Evolutionary conservation across 352 stramenopile genomes (phyloP), one percentile per base, ranked within the genome.

Genomic region (Phytopythium chamaehyphon): DNA sequence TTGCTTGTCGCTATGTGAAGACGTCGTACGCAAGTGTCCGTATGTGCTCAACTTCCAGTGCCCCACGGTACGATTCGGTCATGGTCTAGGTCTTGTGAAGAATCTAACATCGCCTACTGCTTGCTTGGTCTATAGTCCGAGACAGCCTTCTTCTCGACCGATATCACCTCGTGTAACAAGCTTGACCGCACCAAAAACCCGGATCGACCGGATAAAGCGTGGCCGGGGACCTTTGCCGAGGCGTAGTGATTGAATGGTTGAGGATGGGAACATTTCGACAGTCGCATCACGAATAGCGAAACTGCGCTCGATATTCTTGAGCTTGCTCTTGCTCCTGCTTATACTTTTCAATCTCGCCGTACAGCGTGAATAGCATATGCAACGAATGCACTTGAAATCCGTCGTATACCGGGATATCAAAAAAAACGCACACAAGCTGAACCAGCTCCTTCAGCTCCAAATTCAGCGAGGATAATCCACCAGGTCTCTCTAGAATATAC

Each of bases 361-460:
- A 98, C 23, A 97, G 59, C 8, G 81, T 90, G 39, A 98, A 98
- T 19, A 98, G 65, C 3, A 94, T 53, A 69, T 98, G 92, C 23
- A 98, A 71, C 36, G 83, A 93, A 57, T 98, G 77, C 47, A 97
- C 58, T 22, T 88, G 61, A n/a, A 79, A 71, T 1, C 61, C 62
- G 48, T 73, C 59, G 62, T 96, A 85, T 21, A 98, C 86, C 7
- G 95, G 94, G 36, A 98, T 96, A 58, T 97, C 95, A 31, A 98
- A 58, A 18, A 98, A 44, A 3, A 76, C 83, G 54, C 93, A 98
- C 21, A 96, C 69, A 21, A 97, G 64, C 33, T 76, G 62, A 21
- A 78, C 63, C 53, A 96, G 81, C 18, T 98, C 90, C 24, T 85
- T 61, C 14, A 98, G 59, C 28, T 56, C 78, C 48, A 97, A 57